Base-by-base conservation (phyloP, 768 basidiomycete genomes). In the Calocybe indica region DNA sequence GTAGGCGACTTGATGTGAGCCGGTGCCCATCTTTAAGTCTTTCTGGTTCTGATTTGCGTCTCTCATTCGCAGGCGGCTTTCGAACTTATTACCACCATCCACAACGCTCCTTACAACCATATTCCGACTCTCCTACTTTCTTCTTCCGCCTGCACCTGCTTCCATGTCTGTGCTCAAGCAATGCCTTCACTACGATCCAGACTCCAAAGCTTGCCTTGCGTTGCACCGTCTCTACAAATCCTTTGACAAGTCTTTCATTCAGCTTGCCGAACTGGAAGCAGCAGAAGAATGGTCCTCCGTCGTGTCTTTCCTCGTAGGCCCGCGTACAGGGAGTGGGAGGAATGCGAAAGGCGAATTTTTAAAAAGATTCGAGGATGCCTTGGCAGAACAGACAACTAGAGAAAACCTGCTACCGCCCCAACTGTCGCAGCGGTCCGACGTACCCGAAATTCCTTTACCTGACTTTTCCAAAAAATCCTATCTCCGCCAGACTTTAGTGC, bases 181-280 rank as follows among this genome's bases (percentile, higher is more conserved):
- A 64, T 98, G 95, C 59, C 78, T 99, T 1, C 88, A 91, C 62
- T 84, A 82, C 56, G 95, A 98, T 63, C 95, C 95, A 7, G 95
- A 99, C 62, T 92, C 89, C 1, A 82, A 83, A 43, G 66, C 81
- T 1, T 97, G 95, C 63, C 80, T 90, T 40, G 65, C 75, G 2
- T 78, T 88, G 0, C 87, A 90, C 60, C 80, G 89, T 2, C 68
- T 83, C n/a, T 66, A 84, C 48, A 94, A 95, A 64, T 60, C 74
- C 5, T 74, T 93, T 33, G 88, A 95, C 54, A 88, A 85, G 62
- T 73, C 74, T 7, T 85, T 93, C 55, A 60, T 72, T 5, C 76
- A 83, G 57, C 74, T 88, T 7, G 78, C 86, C 36, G 83, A 86
- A 47, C 72, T 84, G 45, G 61, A 83, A 9, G 71, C 71, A 3